Conservation (phyloP, 2,329 filamentous ascomycete species). For the Fusarium chuoi region DNA sequence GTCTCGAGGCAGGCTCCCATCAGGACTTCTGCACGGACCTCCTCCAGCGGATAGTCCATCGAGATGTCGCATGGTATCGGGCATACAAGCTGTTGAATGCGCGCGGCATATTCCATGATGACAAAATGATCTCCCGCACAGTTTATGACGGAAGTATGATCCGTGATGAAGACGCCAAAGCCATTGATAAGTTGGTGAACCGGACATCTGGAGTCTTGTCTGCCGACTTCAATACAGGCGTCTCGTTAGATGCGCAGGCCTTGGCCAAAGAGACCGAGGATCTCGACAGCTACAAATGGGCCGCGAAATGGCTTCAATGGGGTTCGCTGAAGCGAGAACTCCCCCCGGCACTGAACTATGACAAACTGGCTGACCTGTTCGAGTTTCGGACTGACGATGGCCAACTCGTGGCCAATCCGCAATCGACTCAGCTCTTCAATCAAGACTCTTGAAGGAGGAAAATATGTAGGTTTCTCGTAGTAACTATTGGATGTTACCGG, state of each 20-base stretch:
- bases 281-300: fast-evolving
- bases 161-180: fast-evolving
- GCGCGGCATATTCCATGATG: fast-evolving
- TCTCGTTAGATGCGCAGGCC: neutral
- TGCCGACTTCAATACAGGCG: neutral
- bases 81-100: neutral
- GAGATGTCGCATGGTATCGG: neutral
- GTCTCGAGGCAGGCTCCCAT: fast-evolving
- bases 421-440: neutral
- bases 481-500: fast-evolving
- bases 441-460: fast-evolving
- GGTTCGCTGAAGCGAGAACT: fast-evolving
- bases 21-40: neutral
- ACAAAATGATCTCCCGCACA: neutral
- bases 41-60: neutral
- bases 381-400: neutral
- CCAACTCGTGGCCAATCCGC: fast-evolving
- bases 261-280: fast-evolving
- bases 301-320: fast-evolving
- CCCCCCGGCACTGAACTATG: fast-evolving
- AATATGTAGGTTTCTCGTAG: neutral
- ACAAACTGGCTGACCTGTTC: fast-evolving
- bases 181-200: fast-evolving
- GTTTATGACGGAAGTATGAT: neutral
- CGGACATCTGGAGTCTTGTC: neutral